phyloP scores from a whole-genome alignment of 2,329 filamentous ascomycete species.

The Colletotrichum musicola region DNA sequence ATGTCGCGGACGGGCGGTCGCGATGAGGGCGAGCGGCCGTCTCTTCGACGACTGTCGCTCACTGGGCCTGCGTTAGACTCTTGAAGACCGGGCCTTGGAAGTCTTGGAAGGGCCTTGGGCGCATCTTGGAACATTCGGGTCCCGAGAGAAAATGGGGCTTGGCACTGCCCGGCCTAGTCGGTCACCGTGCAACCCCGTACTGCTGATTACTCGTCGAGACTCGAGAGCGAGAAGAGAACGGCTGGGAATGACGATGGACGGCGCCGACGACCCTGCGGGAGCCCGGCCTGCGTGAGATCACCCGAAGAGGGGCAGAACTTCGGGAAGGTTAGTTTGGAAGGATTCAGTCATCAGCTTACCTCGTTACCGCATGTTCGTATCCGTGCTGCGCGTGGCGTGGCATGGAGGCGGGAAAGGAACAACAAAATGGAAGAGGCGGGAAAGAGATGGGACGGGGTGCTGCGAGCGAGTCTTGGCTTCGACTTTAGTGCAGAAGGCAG shows the following conservation, averaged over 20 bases:
- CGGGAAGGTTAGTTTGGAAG: slow-evolving; percentile 1
- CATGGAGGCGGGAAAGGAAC: slow-evolving; percentile 10
- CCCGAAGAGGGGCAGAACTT: neutral
- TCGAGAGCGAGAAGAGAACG: slow-evolving; percentile 10
- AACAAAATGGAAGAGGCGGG: slow-evolving; percentile 15
- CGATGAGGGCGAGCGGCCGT: slow-evolving; percentile 5
- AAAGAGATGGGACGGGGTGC: slow-evolving; percentile 20
- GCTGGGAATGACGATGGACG: slow-evolving; percentile 24
- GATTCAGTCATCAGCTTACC: neutral
- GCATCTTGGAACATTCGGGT: slow-evolving; percentile 25
- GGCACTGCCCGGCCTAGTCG: neutral
- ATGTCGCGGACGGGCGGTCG: slow-evolving; percentile 30
- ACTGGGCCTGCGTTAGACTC: neutral
- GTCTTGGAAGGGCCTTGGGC: slow-evolving; percentile 22
- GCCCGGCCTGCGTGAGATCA: neutral
- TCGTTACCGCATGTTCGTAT: neutral
- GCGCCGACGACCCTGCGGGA: neutral
- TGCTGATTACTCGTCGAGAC: neutral
- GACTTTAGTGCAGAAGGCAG: neutral
- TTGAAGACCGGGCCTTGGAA: slow-evolving; percentile 2
- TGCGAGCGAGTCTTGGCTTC: slow-evolving; percentile 3
- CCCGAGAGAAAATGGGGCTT: slow-evolving; percentile 6
- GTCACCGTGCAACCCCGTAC: slow-evolving; percentile 11
- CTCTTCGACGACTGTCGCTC: neutral
- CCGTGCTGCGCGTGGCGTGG: neutral